These are phyloP conservation scores for Phytophthora uliginosa DNA, from an alignment of 352 stramenopile genomes.

Conservation along the genomic window DNA sequence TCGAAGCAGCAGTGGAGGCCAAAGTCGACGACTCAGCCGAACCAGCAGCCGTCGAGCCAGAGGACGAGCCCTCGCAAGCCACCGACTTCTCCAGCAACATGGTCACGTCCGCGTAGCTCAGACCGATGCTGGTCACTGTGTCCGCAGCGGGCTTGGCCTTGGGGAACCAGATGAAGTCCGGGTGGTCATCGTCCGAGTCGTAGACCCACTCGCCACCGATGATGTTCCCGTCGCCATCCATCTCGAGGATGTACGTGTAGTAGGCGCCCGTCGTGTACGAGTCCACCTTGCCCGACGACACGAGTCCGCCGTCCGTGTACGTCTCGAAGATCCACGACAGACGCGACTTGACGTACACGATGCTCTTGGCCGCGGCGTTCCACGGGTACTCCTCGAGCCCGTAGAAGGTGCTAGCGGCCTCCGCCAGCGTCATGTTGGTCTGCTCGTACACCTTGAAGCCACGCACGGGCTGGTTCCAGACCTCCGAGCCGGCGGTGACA, in stretches of 20 bases:
- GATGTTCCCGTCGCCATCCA: constrained; percentile 34
- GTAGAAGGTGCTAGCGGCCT: constrained; percentile 40
- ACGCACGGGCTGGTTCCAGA: constrained; percentile 63
- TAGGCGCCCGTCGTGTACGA: constrained; percentile 23
- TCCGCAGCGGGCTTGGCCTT: constrained; percentile 19
- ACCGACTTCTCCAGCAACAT: constrained; percentile 23
- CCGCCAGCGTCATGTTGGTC: constrained; percentile 25
- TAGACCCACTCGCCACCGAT: constrained; percentile 44
- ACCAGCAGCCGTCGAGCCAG: background rate
- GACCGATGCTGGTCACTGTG: constrained; percentile 31
- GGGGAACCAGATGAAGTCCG: constrained; percentile 41
- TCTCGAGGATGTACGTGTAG: constrained; percentile 36
- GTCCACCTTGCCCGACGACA: constrained; percentile 20
- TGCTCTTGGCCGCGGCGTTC: constrained; percentile 36
- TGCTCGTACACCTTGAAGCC: constrained; percentile 45
- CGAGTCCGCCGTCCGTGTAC: constrained; percentile 30
- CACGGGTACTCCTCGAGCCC: constrained; percentile 44
- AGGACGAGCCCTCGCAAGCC: constrained; percentile 9
- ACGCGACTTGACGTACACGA: constrained; percentile 43
- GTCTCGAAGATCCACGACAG: constrained; percentile 50
- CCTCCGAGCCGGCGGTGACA: constrained; percentile 28
- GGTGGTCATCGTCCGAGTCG: constrained; percentile 34
- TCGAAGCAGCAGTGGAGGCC: background rate
- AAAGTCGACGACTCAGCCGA: background rate
- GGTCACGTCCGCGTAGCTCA: constrained; percentile 36